Evolutionary conservation across 306 rosid species (phyloP), one percentile per base, ranked within the genome.

Genomic region (Gastrolobium villosum): DNA sequence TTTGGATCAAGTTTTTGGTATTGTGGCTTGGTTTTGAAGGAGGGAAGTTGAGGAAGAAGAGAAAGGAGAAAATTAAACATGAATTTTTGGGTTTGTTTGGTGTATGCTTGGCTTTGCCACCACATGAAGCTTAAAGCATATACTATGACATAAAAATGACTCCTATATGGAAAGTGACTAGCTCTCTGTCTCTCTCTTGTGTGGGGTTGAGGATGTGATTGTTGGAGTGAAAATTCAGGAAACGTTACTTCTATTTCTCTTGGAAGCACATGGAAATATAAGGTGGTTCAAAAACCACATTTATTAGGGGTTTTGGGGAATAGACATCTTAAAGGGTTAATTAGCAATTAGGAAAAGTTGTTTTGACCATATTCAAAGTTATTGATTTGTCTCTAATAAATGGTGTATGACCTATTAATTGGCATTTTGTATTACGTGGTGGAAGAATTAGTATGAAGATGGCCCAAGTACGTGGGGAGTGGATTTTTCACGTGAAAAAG

Each of bases 21-120:
- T 65, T 83, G 41, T 90, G 90, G 85, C 97, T 92, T 95, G 74
- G 85, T 86, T 83, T 88, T 90, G 89, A 90, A 90, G 93, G 84
- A 75, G 97, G 82, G 87, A 85, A 82, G 83, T 90, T 86, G 84
- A 77, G 79, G 72, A 63, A 44, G 65, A 74, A 72, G 14, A 14
- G 31, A 10, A 4, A 68, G 32, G 8, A 74, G 52, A 69, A 71
- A 50, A 69, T 35, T 15, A 66, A 49, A 62, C 48, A 15, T 45
- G 34, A 55, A 67, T 26, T 28, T 28, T 74, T 70, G 41, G 56
- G 40, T 75, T 75, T 81, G 90, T 87, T 87, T 84, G 92, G 95
- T 90, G 92, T 70, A 82, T 82, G 40, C 64, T 92, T 91, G 91
- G 87, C 91, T 90, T 93, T 93, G 98, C 98, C 93, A 86, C 84